A percentile compares a stretch with the other conserved stretches of the same genome.
phyloP scores from a whole-genome alignment of 2,329 filamentous ascomycete genomes.

The Phaeosphaeriaceae sp. region DNA sequence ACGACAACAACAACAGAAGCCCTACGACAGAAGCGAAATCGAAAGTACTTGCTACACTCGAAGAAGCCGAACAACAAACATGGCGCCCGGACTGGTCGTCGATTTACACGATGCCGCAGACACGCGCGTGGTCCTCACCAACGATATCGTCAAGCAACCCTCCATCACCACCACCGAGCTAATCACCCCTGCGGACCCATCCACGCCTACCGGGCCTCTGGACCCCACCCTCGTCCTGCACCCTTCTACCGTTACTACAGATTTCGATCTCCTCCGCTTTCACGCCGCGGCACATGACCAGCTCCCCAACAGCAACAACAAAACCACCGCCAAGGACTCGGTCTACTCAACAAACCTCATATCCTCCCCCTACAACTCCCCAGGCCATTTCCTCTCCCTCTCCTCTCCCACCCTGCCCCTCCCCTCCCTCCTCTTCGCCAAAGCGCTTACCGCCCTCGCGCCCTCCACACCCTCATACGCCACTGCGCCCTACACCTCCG shows the following conservation, averaged over 20 bases:
- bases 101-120: background rate
- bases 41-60: background rate
- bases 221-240: constrained; percentile 22
- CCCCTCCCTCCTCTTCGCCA: constrained; percentile 73
- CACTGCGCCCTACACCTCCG: constrained; percentile 72
- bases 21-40: background rate
- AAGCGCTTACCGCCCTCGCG: constrained; percentile 70
- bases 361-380: constrained; percentile 77
- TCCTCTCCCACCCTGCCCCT: constrained; percentile 71
- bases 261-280: constrained; percentile 44
- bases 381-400: constrained; percentile 76
- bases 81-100: background rate
- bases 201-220: background rate
- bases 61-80: background rate
- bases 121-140: background rate
- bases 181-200: background rate
- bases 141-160: background rate
- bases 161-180: background rate
- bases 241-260: constrained; percentile 33
- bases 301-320: constrained; percentile 11
- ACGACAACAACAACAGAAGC: background rate
- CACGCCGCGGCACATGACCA: constrained; percentile 41
- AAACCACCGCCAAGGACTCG: background rate
- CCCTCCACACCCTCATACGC: constrained; percentile 75
- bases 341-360: constrained; percentile 57